Base-by-base conservation (phyloP, 495 filamentous ascomycete genomes). In the Annulohypoxylon moriforme region DNA sequence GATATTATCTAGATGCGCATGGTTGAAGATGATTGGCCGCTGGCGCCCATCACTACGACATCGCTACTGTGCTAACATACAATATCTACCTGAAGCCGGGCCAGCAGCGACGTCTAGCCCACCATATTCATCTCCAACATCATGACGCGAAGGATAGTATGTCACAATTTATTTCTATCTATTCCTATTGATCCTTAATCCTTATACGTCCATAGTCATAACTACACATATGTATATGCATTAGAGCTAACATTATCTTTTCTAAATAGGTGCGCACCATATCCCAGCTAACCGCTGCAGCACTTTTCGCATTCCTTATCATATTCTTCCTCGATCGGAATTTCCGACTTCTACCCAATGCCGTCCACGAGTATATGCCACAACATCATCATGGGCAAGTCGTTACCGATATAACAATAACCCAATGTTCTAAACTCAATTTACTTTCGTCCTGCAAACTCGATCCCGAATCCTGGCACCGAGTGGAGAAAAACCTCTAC, bases 401-500 rank as follows among this genome's bases (percentile, higher is more conserved):
- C 75, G 89, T 98, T 77, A 97, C 93, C 72, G 96, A 99, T 83
- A 88, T 98, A 71, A 92, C 90, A n/a, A 84, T 97, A 64, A 87
- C 86, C 6, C 89, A 85, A 50, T 98, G 96, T 81, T 92, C 90
- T 3, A 81, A 84, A 11, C 59, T 95, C 65, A 94, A 94, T 77
- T 76, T 90, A 40, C 90, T 98, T 60, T 91, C 90, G 2, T 89
- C 84, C 58, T 98, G 96, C 85, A 89, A 88, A 69, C 87, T 97
- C 61, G 90, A 94, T 77, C 78, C 88, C n/a, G 81, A 86, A 46
- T 76, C 84, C 63, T 99, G 96, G 96, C 87, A 91, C 67, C 89
- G 92, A 59, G 83, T 98, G 67, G 92, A 97, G 62, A 99, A 98
- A 82, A 94, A 99, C 76, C 87, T 99, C 1, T 96, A 94, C 78